Percentiles rank a stretch among this genome's conserved stretches.
Conservation (phyloP, 345 rosid species). For the Heritiera fomes region DNA sequence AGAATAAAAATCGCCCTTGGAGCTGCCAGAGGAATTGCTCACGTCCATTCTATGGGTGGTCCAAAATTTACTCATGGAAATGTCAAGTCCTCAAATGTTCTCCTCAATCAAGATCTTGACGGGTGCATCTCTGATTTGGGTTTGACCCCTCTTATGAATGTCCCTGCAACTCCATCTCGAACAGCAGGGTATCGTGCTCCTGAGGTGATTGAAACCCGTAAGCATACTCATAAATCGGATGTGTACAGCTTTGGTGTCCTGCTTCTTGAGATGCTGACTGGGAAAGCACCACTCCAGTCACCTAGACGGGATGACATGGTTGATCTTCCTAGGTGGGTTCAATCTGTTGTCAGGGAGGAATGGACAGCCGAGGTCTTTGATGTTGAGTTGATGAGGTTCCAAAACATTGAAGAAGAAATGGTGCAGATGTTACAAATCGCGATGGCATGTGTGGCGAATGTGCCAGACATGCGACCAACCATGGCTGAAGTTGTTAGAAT, state of each 20-base stretch:
- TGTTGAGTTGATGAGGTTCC: conserved; percentile 73
- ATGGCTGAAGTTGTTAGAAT: conserved; percentile 73
- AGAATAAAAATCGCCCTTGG: conserved; percentile 70
- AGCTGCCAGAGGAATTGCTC: conserved; percentile 71
- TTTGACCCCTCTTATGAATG: conserved; percentile 62
- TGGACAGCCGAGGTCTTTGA: conserved; percentile 91
- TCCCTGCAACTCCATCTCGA: conserved; percentile 57
- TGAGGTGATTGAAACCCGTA: conserved; percentile 58
- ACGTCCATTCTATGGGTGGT: conserved; percentile 70
- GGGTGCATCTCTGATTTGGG: conserved; percentile 70
- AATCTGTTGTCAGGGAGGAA: conserved; percentile 82
- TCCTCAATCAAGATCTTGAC: conserved; percentile 55
- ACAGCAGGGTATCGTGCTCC: conserved; percentile 80
- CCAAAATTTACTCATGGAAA: conserved; percentile 82
- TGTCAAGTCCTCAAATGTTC: conserved; percentile 75
- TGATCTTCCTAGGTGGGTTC: conserved; percentile 88
- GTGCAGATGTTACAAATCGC: conserved; percentile 80
- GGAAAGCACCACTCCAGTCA: conserved; percentile 69
- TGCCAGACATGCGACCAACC: conserved; percentile 64
- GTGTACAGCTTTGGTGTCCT: conserved; percentile 75
- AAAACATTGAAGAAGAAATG: conserved; percentile 81
- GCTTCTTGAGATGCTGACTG: conserved; percentile 78
- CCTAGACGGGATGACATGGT: conserved; percentile 68
- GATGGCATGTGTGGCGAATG: conserved; percentile 66
- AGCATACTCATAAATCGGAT: conserved; percentile 69